These are phyloP conservation scores for Kokia cookei DNA, from an alignment of 441 rosid species.

Conservation along the genomic window DNA sequence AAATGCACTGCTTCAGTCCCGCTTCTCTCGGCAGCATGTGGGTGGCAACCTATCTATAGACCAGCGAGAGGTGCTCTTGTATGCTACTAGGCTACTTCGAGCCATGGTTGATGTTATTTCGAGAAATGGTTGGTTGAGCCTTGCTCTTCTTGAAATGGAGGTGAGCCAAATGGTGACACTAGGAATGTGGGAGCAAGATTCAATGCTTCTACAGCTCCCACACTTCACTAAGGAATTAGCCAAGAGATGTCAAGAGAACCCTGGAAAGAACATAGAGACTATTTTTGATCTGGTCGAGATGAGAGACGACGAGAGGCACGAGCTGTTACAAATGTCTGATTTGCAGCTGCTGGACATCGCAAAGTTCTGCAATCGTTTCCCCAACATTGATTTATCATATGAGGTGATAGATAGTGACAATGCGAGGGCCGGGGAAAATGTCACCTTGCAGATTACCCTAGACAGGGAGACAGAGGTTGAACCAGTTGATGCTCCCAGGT, in stretches of 20 bases:
- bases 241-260: slow-evolving; percentile 79
- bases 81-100: slow-evolving; percentile 71
- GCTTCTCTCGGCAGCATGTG: slow-evolving; percentile 72
- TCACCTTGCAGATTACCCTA: slow-evolving; percentile 62
- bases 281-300: slow-evolving; percentile 88
- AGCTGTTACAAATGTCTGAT: slow-evolving; percentile 71
- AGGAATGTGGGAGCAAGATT: slow-evolving; percentile 95
- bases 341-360: slow-evolving; percentile 69
- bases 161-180: slow-evolving; percentile 96
- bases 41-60: slow-evolving; percentile 69
- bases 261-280: slow-evolving; percentile 69
- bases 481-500: slow-evolving; percentile 65
- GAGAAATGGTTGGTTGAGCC: slow-evolving; percentile 90
- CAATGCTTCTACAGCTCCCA: slow-evolving; percentile 91
- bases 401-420: slow-evolving; percentile 60
- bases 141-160: slow-evolving; percentile 90
- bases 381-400: slow-evolving; percentile 69
- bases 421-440: slow-evolving; percentile 54
- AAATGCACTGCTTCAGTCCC: slow-evolving; percentile 81
- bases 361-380: slow-evolving; percentile 77
- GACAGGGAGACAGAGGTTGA: slow-evolving; percentile 88
- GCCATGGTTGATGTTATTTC: slow-evolving; percentile 91
- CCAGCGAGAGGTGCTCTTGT: slow-evolving; percentile 78
- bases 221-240: slow-evolving; percentile 81
- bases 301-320: slow-evolving; percentile 79